phyloP scores from a whole-genome alignment of 2,329 filamentous ascomycete species.

The Lachnellula hyalina region DNA sequence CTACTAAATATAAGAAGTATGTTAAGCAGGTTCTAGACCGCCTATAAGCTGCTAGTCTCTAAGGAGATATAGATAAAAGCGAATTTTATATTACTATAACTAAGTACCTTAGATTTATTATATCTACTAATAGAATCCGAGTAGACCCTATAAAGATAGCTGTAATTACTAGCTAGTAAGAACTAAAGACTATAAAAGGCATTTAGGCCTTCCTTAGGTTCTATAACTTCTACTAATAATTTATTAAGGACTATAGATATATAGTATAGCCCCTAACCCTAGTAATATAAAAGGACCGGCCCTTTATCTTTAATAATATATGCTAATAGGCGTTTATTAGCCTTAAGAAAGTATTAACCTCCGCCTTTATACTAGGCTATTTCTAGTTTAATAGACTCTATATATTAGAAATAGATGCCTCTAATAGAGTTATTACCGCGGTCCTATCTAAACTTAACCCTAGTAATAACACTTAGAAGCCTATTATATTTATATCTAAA shows the following conservation, averaged over 20 bases:
- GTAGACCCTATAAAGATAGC: background rate
- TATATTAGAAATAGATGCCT: background rate
- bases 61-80: background rate
- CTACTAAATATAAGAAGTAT: background rate
- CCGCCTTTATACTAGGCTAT: background rate
- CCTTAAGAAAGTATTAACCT: background rate
- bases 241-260: background rate
- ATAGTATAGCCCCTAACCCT: background rate
- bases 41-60: background rate
- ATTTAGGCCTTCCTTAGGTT: background rate
- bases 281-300: background rate
- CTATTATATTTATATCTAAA: background rate
- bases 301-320: background rate
- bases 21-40: background rate
- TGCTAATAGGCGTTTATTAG: no score
- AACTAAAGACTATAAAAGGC: background rate
- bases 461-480: background rate
- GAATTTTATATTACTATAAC: background rate
- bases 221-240: conserved; percentile 1
- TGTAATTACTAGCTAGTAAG: background rate
- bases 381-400: background rate
- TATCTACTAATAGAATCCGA: background rate
- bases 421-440: background rate
- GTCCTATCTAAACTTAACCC: background rate
- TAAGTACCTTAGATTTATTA: conserved; percentile 1